Base-by-base conservation (phyloP, 441 rosid genomes). In the Corymbia citriodora region DNA sequence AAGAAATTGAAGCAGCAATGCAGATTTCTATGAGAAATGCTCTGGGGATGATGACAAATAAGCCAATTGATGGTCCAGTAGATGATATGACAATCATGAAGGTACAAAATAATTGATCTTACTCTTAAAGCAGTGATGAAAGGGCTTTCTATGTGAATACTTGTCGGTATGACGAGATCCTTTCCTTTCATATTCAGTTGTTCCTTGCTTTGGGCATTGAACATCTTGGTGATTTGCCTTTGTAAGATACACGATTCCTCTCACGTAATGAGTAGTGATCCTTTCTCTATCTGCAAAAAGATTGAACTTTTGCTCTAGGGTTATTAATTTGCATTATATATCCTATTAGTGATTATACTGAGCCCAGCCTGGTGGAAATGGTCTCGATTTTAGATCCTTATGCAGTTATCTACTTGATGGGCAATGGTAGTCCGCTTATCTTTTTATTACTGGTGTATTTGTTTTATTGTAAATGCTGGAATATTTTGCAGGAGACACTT, bases 1-100 rank as follows among this genome's bases (percentile, higher is more conserved):
- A 95, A 94, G 99, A 98, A 93, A 97, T 98, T 90, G 98, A 98
- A 95, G 97, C 97, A 33, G 98, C 99, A 90, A 98, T 98, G 99
- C 98, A 97, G 94, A 94, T 98, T 83, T 96, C 98, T 87, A 94
- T 97, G 96, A 97, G 98, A 95, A 97, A 95, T 94, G 96, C 99
- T 33, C 92, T 97, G 61, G 98, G 97, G 92, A 92, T 95, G 89
- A 91, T 96, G 55, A 90, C 95, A 89, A 94, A 91, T 94, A 94
- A 92, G 93, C 91, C 95, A 55, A 91, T 89, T 48, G 99, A 97
- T 91, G 99, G 96, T 92, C 99, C 99, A 81, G 93, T 98, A 96
- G 99, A 98, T 93, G 99, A 98, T 93, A 92, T 96, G 92, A 91
- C 99, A 81, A 97, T 98, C 91, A 96, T 98, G 99, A 97, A 95